Evolutionary conservation across 2,329 filamentous ascomycete genomes (phyloP).

Genomic region (Colletotrichum spinosum): DNA sequence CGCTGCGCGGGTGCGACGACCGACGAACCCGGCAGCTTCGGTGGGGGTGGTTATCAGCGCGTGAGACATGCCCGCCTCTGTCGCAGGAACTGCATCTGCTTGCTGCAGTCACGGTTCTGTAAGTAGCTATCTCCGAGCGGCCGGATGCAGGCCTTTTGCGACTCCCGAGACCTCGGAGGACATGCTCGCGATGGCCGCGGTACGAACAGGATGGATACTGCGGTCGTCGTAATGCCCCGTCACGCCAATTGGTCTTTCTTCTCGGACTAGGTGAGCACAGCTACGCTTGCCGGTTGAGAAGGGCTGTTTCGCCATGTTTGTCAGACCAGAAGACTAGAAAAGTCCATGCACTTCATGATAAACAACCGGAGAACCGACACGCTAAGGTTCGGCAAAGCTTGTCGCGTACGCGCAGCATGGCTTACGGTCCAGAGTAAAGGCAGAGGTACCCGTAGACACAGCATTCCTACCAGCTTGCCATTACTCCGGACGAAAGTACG

Average conservation of each 20-base stretch:
- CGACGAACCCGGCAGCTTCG: slow-evolving; percentile 31
- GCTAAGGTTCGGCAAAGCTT: too few species aligned
- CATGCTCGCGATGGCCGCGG: slow-evolving; percentile 20
- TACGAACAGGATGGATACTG: slow-evolving; percentile 17
- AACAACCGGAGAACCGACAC: too few species aligned
- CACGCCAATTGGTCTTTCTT: too few species aligned
- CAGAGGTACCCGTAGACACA: not conserved
- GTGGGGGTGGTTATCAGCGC: slow-evolving; percentile 25
- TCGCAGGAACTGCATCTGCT: slow-evolving; percentile 33
- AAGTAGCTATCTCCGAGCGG: slow-evolving; percentile 38
- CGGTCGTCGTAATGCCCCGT: not conserved
- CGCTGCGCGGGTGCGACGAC: slow-evolving; percentile 25
- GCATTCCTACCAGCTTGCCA: not conserved
- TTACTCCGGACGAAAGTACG: not conserved
- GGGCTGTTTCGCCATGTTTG: too few species aligned
- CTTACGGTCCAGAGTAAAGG: too few species aligned
- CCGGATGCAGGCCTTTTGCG: slow-evolving; percentile 36
- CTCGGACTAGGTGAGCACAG: not conserved
- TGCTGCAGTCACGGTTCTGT: slow-evolving; percentile 35
- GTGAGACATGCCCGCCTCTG: slow-evolving; percentile 33
- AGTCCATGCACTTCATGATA: too few species aligned
- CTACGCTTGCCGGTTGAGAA: too few species aligned
- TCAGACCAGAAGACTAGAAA: too few species aligned
- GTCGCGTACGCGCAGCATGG: too few species aligned
- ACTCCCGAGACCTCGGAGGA: slow-evolving; percentile 30